phyloP scores from a whole-genome alignment of 805 yeast genomes.

The Candida anglica region DNA sequence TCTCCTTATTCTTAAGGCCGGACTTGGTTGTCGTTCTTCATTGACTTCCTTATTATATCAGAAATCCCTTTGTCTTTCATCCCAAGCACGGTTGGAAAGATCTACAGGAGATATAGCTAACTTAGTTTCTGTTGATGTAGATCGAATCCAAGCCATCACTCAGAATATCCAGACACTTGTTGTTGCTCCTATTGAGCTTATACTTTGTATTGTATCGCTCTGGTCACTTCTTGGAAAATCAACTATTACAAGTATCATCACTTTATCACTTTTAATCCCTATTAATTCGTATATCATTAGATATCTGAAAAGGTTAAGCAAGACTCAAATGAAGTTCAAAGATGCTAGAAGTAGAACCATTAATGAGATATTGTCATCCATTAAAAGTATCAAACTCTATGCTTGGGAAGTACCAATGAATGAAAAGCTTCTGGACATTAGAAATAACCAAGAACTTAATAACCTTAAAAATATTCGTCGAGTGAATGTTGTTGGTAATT shows the following conservation, averaged over 20 bases:
- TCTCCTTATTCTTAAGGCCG: slow-evolving; percentile 53
- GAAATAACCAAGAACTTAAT: slow-evolving; percentile 56
- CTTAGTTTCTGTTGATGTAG: slow-evolving; percentile 72
- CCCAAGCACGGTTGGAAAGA: slow-evolving; percentile 54
- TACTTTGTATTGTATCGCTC: slow-evolving; percentile 50
- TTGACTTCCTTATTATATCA: slow-evolving; percentile 65
- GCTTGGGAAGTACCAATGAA: slow-evolving; percentile 71
- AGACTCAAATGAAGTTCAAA: slow-evolving; percentile 56
- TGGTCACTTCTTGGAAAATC: slow-evolving; percentile 56
- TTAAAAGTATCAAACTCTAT: slow-evolving; percentile 63
- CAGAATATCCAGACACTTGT: slow-evolving; percentile 50
- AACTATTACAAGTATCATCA: slow-evolving; percentile 52
- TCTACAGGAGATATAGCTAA: slow-evolving; percentile 80
- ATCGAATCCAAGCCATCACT: slow-evolving; percentile 57
- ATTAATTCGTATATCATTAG: slow-evolving; percentile 43
- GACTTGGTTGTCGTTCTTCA: slow-evolving; percentile 62
- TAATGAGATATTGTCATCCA: slow-evolving; percentile 56
- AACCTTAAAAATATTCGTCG: slow-evolving; percentile 48
- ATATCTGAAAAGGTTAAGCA: slow-evolving; percentile 42
- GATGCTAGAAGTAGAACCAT: slow-evolving; percentile 57
- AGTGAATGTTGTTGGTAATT: slow-evolving; percentile 38
- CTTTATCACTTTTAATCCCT: slow-evolving; percentile 56
- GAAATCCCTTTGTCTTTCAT: slow-evolving; percentile 67
- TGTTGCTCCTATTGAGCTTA: slow-evolving; percentile 56
- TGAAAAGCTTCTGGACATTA: slow-evolving; percentile 43